A percentile compares a stretch with the other conserved stretches of the same genome.
Conservation (phyloP, 2,329 filamentous ascomycete genomes). For the Fusarium luffae region DNA sequence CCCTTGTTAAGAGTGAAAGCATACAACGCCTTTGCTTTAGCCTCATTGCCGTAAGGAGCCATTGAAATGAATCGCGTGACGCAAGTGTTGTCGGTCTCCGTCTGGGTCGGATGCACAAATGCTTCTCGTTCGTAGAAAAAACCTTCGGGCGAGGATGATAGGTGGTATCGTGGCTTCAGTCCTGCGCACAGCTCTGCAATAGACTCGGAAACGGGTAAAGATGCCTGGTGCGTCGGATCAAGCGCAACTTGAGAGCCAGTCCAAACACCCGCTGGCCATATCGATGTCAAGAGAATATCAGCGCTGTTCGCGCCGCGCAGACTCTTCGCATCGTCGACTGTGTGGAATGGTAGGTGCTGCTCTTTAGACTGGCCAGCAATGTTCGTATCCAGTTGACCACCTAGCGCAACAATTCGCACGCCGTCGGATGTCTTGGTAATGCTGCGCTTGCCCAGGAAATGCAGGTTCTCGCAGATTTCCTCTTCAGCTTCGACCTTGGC, state of each 20-base stretch:
- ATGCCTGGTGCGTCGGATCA: constrained; percentile 62
- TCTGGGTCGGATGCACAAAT: constrained; percentile 75
- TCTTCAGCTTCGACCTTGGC: constrained; percentile 79
- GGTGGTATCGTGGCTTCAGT: constrained; percentile 92
- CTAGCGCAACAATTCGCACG: constrained; percentile 85
- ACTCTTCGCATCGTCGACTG: constrained; percentile 77
- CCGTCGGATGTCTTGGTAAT: constrained; percentile 91
- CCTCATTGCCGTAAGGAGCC: constrained; percentile 78
- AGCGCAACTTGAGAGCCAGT: constrained; percentile 73
- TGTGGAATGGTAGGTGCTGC: constrained; percentile 81
- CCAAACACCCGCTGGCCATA: constrained; percentile 84
- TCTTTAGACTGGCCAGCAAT: constrained; percentile 73
- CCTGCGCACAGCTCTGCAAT: constrained; percentile 81
- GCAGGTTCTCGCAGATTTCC: constrained; percentile 88
- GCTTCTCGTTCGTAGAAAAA: constrained; percentile 93
- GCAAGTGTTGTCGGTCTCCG: constrained; percentile 61
- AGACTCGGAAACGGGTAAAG: constrained; percentile 68
- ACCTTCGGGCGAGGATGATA: constrained; percentile 72
- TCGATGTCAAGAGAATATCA: constrained; percentile 87
- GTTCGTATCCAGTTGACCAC: constrained; percentile 74
- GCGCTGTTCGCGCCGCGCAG: constrained; percentile 80
- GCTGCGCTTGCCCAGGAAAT: constrained; percentile 87
- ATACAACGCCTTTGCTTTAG: constrained; percentile 84
- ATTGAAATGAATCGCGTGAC: constrained; percentile 93
- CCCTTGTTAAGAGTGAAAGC: constrained; percentile 78